phyloP scores from a whole-genome alignment of 2,329 filamentous ascomycete genomes.

The Aspergillus versicolor region DNA sequence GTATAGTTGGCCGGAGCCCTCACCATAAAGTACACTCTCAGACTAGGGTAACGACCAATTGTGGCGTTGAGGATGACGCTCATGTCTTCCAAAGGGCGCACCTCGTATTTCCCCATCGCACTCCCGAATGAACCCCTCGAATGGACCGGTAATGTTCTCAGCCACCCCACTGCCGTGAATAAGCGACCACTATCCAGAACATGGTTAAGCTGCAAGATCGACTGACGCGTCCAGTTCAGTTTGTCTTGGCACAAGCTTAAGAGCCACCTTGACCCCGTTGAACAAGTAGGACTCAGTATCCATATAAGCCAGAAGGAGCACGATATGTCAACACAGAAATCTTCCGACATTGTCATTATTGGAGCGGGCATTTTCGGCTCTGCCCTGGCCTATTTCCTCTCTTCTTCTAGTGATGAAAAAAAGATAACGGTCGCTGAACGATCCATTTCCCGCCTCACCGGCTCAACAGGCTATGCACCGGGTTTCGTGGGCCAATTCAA shows the following conservation, averaged over 20 bases:
- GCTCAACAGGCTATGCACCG: conserved; percentile 36
- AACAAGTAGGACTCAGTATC: too few relatives aligned
- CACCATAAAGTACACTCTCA: accelerated
- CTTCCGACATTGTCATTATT: conserved; percentile 23
- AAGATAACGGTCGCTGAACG: conserved; percentile 28
- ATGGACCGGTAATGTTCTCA: not conserved
- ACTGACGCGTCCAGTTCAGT: too few relatives aligned
- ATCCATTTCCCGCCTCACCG: conserved; percentile 23
- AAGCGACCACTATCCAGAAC: not conserved
- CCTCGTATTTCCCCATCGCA: not conserved
- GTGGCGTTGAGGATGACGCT: not conserved
- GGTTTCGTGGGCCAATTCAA: conserved; percentile 39
- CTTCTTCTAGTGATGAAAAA: conserved; percentile 14
- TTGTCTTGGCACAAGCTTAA: not conserved
- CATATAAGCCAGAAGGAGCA: too few relatives aligned
- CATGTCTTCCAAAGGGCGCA: not conserved
- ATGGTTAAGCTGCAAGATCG: not conserved
- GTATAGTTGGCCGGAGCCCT: too few relatives aligned
- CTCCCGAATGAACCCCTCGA: not conserved
- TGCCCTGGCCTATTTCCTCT: conserved; percentile 33
- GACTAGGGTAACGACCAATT: too few relatives aligned
- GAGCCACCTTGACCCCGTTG: not conserved
- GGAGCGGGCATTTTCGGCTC: conserved; percentile 38
- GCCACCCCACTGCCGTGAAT: not conserved
- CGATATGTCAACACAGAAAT: not conserved